Base-by-base conservation (phyloP, 2,329 filamentous ascomycete species). In the Penicillium corylophilum region DNA sequence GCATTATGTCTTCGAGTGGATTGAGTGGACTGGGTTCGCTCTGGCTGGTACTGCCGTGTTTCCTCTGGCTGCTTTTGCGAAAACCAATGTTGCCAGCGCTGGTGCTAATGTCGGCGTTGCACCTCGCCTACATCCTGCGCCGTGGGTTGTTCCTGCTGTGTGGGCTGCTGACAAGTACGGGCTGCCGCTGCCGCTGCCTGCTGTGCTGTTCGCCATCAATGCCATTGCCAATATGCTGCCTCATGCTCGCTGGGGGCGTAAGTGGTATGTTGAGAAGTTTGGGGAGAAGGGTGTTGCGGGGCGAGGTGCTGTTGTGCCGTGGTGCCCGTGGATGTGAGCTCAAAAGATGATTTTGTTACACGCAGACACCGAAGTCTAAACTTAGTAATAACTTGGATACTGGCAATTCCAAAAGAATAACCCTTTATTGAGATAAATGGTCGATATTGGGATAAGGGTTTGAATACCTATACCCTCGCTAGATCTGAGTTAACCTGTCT, bases 1-100 rank as follows among this genome's bases (percentile, higher is more conserved):
- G 60, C 94, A 99, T 71, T 99, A 96, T 71, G 79, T 95, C n/a
- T 88, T 87, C 67, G 94, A 99, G 75, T 99, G 94, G 94, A 70
- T 96, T 47, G 94, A 99, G 78, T 99, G 94, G 94, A 71, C 82
- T 3, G 94, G 94, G 0, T 99, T 91, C 71, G 91, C 87, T 78
- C 82, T 96, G 24, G 66, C 73, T 10, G 76, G 72, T 9, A 69
- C 69, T 0, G 62, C 69, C 0, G 66, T 76, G 13, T 68, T 64
- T 8, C 64, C 70, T n/a, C 40, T 56, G 44, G 54, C 26, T 36
- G 56, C 18, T 10, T 54, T 46, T 22, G 50, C 38, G 29, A 40
- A 46, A 16, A 6, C 38, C 24, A 39, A 44, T 24, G 2, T 43
- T 18, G 39, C 20, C n/a, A 48, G 43, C 26, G 18, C 46, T 6